phyloP scores from a whole-genome alignment of 208 protist species.

The Crithidia thermophila region DNA sequence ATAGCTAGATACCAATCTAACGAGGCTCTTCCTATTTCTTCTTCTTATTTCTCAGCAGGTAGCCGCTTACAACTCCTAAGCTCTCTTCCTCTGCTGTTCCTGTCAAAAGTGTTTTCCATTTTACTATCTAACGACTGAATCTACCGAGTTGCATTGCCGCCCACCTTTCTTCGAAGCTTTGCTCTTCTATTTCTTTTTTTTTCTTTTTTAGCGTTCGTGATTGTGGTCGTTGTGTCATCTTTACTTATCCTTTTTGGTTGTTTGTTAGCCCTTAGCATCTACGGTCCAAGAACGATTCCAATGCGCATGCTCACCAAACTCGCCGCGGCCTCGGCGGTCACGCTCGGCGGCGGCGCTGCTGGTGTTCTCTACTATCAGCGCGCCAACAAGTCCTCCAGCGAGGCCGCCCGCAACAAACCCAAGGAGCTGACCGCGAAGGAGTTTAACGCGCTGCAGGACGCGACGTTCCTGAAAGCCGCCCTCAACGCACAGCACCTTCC shows the following conservation, averaged over 20 bases:
- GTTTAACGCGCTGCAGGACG: conserved; percentile 73
- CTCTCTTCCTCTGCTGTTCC: too few relatives aligned
- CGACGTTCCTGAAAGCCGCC: conserved; percentile 39
- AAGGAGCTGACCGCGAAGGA: conserved; percentile 51
- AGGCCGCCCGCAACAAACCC: background rate
- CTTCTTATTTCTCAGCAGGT: too few relatives aligned
- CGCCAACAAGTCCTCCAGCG: background rate
- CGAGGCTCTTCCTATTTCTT: too few relatives aligned
- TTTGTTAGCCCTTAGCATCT: background rate
- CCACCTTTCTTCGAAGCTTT: background rate
- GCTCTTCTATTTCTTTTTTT: conserved; percentile 7
- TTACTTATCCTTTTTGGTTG: background rate
- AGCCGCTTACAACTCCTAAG: too few relatives aligned
- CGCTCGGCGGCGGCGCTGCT: conserved; percentile 11
- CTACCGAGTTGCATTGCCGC: background rate
- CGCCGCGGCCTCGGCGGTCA: conserved; percentile 11
- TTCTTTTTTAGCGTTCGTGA: background rate
- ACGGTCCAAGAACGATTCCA: background rate
- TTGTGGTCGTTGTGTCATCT: background rate
- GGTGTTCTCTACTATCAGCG: conserved; percentile 20
- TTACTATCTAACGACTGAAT: too few relatives aligned
- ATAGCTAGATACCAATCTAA: too few relatives aligned
- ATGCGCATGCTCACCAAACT: conserved; percentile 32
- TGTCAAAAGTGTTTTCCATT: too few relatives aligned
- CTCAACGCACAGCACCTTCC: conserved; percentile 52